Evolutionary conservation across 2,329 filamentous ascomycete species (phyloP), one percentile per base, ranked within the genome.

Genomic region (Cercospora sp.): DNA sequence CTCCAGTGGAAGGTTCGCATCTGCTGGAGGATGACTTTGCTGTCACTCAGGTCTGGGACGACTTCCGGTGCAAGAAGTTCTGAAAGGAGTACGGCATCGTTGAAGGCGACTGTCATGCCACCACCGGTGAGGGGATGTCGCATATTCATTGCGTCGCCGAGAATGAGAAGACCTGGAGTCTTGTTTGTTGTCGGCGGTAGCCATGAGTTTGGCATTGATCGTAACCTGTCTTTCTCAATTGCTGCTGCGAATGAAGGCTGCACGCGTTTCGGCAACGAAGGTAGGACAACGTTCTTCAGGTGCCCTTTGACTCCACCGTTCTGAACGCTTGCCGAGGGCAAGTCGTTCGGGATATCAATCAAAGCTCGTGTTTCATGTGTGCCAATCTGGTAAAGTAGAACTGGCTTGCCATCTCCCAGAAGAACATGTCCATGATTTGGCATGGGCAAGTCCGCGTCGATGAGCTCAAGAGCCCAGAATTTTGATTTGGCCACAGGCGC

Each of bases 131-230:
- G 86, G 1, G 95, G 95, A 81, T 99, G 95, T n/a, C 95, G 91
- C 95, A 99, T 99, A 83, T 99, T 99, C 86, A 97, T 90, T 13
- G 95, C 94, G 79, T 99, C 95, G 68, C 95, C 95, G 8, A 98
- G 86, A 40, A 99, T 84, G 60, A 97, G 85, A 69, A 97, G 82
- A 3, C 92, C 92, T 1, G 89, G 87, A 10, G 87, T 86, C 55
- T 85, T 86, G 77, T 91, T 91, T 69, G 91, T 91, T 0, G 88
- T 86, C 0, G 95, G 88, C 5, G 95, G 94, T 2, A 99, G 87
- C 85, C 91, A 99, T 69, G 91, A 94, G 81, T 98, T 99, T 63
- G 95, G 95, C 95, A 99, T 99, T 74, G 89, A 92, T 16, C 93
- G 90, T 69, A 97, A 87, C 73, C 89, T 89, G 75, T 91, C 91